phyloP scores from a whole-genome alignment of 1,139 yeast species.

The Kodamaea fungicola region DNA sequence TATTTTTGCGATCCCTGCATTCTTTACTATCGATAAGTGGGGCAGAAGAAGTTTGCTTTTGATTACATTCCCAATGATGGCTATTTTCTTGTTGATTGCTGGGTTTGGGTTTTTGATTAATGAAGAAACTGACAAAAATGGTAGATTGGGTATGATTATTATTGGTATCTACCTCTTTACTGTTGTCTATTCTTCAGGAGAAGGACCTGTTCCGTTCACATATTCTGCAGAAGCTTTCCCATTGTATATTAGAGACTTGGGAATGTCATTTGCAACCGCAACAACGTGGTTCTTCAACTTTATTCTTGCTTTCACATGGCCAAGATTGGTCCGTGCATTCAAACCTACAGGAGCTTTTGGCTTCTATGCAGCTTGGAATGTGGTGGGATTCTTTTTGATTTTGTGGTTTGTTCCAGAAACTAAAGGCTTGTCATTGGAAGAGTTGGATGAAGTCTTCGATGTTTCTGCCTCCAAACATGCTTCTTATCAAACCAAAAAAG shows the following conservation, averaged over 20 bases:
- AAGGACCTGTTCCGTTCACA: slow-evolving; percentile 90
- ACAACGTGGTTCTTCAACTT: slow-evolving; percentile 87
- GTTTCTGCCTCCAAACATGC: slow-evolving; percentile 57
- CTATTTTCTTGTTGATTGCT: slow-evolving; percentile 61
- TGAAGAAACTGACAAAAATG: slow-evolving; percentile 33
- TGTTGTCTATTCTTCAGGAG: slow-evolving; percentile 76
- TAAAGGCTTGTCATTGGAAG: slow-evolving; percentile 66
- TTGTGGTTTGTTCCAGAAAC: slow-evolving; percentile 69
- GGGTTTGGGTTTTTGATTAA: slow-evolving; percentile 76
- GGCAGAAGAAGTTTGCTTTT: slow-evolving; percentile 75
- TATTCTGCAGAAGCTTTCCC: slow-evolving; percentile 89
- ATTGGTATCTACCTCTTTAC: slow-evolving; percentile 74
- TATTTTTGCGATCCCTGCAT: slow-evolving; percentile 79
- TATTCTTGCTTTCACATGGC: slow-evolving; percentile 80
- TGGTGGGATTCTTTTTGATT: slow-evolving; percentile 68
- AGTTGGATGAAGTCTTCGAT: slow-evolving; percentile 65
- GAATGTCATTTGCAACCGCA: slow-evolving; percentile 83
- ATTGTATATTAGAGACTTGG: slow-evolving; percentile 77
- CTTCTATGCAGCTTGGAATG: slow-evolving; percentile 85
- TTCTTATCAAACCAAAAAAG: slow-evolving; percentile 45
- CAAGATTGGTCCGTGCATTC: slow-evolving; percentile 61
- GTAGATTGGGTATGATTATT: slow-evolving; percentile 63
- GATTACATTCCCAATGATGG: slow-evolving; percentile 74
- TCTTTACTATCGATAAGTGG: slow-evolving; percentile 73
- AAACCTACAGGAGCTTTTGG: slow-evolving; percentile 84